Conservation (phyloP, 2,329 filamentous ascomycete genomes). For the Botrytis porri region DNA sequence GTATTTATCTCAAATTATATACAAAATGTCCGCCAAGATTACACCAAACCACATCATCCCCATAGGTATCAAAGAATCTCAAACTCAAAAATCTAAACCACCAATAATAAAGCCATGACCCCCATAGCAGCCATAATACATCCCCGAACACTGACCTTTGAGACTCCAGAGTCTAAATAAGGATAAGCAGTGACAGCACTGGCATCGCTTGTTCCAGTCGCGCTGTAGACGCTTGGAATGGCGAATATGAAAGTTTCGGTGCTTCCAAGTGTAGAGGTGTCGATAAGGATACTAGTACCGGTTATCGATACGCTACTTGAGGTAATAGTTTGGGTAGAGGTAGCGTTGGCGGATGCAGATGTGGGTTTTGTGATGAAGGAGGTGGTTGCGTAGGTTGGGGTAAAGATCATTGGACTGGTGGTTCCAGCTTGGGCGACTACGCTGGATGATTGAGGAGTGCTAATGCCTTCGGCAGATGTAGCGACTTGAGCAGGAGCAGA, state of each 20-base stretch:
- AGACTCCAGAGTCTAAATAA: background rate
- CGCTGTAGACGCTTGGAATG: constrained; percentile 7
- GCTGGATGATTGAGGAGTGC: background rate
- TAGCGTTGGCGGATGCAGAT: background rate
- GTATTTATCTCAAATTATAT: background rate
- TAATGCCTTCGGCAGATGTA: background rate
- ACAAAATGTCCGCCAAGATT: background rate
- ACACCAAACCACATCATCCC: background rate
- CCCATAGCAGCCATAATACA: background rate
- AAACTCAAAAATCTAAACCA: background rate
- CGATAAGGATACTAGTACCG: constrained; percentile 7
- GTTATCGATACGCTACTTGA: background rate
- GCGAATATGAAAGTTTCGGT: constrained; percentile 15
- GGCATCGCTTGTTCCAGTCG: constrained; percentile 1
- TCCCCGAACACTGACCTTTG: background rate
- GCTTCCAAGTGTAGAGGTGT: background rate
- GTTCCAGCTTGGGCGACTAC: background rate
- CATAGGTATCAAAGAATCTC: background rate
- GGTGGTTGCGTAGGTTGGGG: background rate
- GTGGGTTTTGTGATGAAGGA: constrained; percentile 9
- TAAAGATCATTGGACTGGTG: background rate
- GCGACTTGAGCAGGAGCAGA: background rate
- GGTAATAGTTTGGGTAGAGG: background rate
- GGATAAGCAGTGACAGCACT: constrained; percentile 10
- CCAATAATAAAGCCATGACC: background rate